A percentile compares a stretch with the other conserved stretches of the same genome.
Conservation (phyloP, 305 asterid species). For the Fraxinus xanthoxyloides region DNA sequence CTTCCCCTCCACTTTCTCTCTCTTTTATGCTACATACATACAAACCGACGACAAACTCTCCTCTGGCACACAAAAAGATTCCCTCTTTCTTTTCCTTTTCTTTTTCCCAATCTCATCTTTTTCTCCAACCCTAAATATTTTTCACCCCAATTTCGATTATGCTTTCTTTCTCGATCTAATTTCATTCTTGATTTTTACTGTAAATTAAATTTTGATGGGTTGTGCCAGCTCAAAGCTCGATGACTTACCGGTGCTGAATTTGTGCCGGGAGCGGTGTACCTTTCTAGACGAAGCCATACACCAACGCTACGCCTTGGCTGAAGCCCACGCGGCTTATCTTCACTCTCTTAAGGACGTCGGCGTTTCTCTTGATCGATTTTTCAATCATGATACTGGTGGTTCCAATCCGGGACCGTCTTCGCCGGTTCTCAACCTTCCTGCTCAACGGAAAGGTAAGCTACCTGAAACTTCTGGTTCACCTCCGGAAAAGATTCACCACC, state of each 20-base stretch:
- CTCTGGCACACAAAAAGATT: slow-evolving; percentile 46
- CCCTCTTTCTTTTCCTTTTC: slow-evolving; percentile 24
- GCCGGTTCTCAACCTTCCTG: slow-evolving; percentile 65
- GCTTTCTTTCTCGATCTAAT: slow-evolving; percentile 4
- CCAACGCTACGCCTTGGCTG: slow-evolving; percentile 77
- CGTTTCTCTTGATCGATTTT: slow-evolving; percentile 59
- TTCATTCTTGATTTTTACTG: not conserved
- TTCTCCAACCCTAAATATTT: slow-evolving; percentile 29
- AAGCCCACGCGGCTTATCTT: slow-evolving; percentile 72
- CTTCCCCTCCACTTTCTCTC: slow-evolving; percentile 24
- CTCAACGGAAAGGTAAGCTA: slow-evolving; percentile 56
- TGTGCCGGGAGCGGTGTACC: slow-evolving; percentile 83
- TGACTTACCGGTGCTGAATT: slow-evolving; percentile 77
- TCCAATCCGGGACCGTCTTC: slow-evolving; percentile 32
- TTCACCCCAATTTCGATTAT: slow-evolving; percentile 22
- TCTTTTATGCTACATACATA: slow-evolving; percentile 14
- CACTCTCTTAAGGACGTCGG: slow-evolving; percentile 74
- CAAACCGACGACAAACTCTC: slow-evolving; percentile 53
- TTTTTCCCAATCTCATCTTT: not conserved
- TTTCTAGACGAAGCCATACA: slow-evolving; percentile 85
- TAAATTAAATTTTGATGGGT: slow-evolving; percentile 51
- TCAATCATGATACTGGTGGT: slow-evolving; percentile 50
- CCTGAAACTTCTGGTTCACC: slow-evolving; percentile 33
- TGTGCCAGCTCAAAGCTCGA: slow-evolving; percentile 82
- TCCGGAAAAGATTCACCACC: slow-evolving; percentile 37